Evolutionary conservation across 2,329 filamentous ascomycete species (phyloP), one percentile per base, ranked within the genome.

Genomic region (Aurifilum marmelostoma): DNA sequence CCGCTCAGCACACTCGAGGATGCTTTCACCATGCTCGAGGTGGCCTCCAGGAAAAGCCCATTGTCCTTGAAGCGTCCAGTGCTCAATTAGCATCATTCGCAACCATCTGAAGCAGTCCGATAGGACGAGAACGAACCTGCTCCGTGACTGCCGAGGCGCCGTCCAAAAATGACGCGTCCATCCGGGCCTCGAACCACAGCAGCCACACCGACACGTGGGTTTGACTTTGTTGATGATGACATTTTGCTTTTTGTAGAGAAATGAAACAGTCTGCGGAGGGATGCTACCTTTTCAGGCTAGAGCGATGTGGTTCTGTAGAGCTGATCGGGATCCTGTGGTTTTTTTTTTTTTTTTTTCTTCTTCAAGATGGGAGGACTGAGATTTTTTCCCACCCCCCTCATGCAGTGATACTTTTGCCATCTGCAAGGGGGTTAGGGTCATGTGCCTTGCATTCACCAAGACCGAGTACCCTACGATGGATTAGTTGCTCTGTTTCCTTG

Each of bases 11-110:
- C 91, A 93, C 0, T 79, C 77, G 27, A 88, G 82, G 41, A 88
- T 83, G 1, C 82, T 82, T 76, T 95, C 92, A 71, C 86, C 85
- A 68, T 87, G 85, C 71, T 95, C 92, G 21, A 94, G 84, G 74
- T 95, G 91, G 0, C 92, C 92, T 29, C 92, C 92, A 0, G 92
- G 91, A 18, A 93, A 85, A 63, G 89, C 89, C 79, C 85, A 88
- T 14, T 70, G 71, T 2, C 71, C 73, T 78, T 59, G 24, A 21
- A 29, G 65, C n/a, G 18, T n/a, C 41, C 34, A 47, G 8, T 32
- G 7, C 41, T 65, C 34, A 21, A 41, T 66, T 9, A 61, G 56
- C 27, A 37, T n/a, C 6, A 47, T 18, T 9, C 54, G 5, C 1
- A 24, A 9, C 12, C 6, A 43, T 37, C 34, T 6, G 2, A 27